These are phyloP conservation scores for Leonotis leonurus DNA, from an alignment of 257 asterid species.

Conservation along the genomic window DNA sequence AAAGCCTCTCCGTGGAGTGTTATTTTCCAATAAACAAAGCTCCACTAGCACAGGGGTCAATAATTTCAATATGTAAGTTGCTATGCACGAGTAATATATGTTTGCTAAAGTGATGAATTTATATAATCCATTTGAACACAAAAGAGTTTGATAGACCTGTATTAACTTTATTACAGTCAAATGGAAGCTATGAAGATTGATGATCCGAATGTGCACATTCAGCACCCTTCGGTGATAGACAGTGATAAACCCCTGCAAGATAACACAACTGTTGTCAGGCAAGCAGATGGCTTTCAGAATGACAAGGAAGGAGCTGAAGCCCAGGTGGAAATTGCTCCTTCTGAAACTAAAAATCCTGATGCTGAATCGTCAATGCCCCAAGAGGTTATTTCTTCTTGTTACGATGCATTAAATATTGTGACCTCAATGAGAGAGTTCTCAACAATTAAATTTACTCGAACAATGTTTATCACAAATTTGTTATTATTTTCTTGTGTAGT, in stretches of 20 bases:
- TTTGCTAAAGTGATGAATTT: not conserved
- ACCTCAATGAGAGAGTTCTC: not conserved
- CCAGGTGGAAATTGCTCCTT: slow-evolving; percentile 37
- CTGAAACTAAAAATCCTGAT: slow-evolving; percentile 35
- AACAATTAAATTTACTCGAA: not conserved
- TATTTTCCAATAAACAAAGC: slow-evolving; percentile 61
- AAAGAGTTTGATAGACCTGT: slow-evolving; percentile 9
- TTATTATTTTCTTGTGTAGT: no score
- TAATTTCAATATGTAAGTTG: slow-evolving; percentile 45
- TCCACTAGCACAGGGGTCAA: no score
- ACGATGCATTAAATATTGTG: not conserved
- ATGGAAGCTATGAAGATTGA: slow-evolving; percentile 37
- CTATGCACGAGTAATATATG: not conserved
- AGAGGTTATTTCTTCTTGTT: slow-evolving; percentile 4
- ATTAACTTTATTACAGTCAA: slow-evolving; percentile 37
- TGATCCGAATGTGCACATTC: slow-evolving; percentile 26
- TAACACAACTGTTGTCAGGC: slow-evolving; percentile 34
- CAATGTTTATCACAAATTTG: not conserved
- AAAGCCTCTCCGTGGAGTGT: slow-evolving; percentile 70
- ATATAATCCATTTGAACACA: not conserved
- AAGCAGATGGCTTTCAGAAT: slow-evolving; percentile 28
- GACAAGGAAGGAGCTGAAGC: slow-evolving; percentile 29
- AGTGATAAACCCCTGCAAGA: slow-evolving; percentile 32
- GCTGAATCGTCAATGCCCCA: no score
- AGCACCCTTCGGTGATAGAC: slow-evolving; percentile 30